Base-by-base conservation (phyloP, 108 stramenopile species). In the Nitzschia sp. region DNA sequence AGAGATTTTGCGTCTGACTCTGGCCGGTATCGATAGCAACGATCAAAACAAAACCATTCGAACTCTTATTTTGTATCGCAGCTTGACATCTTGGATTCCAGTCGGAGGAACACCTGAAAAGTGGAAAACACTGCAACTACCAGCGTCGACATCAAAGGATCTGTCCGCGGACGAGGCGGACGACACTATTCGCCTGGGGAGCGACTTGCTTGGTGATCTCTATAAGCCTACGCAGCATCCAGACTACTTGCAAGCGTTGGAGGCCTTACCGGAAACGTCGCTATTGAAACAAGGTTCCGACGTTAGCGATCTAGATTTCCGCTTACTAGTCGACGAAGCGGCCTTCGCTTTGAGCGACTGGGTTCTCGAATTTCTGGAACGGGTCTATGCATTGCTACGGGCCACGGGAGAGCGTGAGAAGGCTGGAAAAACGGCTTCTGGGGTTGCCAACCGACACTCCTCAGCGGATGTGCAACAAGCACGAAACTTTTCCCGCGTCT, bases 21-120 rank as follows among this genome's bases (percentile, higher is more conserved):
- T 96, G 72, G 88, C 90, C 6, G 95, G 95, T n/a, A 87, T 96
- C 33, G 95, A 96, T 58, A 84, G 90, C 66, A 93, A 93, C 53
- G 95, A 96, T 68, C 88, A 92, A 71, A 87, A 90, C 77, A 96
- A 96, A 60, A 92, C 88, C 0, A 81, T 89, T 58, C 75, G 88
- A 16, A 95, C 94, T 1, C 73, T 95, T 11, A 88, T 93, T 61
- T 79, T 92, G 63, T 95, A 95, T 66, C 73, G 90, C 27, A 88
- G 76, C 47, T 45, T 95, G 33, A 71, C 85, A 23, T 88, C 89
- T 58, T 95, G 94, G 94, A 65, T 95, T 57, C 94, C 94, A 9
- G 75, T 91, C 13, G 92, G 91, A 22, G 70, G 67, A 2, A 25
- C 59, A 38, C 50, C 72, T 11, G 46, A 77, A 15, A 52, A 62